Percentiles rank a stretch among this genome's conserved stretches.
phyloP scores from a whole-genome alignment of 305 asterid species.

The Fraxinus ornus region DNA sequence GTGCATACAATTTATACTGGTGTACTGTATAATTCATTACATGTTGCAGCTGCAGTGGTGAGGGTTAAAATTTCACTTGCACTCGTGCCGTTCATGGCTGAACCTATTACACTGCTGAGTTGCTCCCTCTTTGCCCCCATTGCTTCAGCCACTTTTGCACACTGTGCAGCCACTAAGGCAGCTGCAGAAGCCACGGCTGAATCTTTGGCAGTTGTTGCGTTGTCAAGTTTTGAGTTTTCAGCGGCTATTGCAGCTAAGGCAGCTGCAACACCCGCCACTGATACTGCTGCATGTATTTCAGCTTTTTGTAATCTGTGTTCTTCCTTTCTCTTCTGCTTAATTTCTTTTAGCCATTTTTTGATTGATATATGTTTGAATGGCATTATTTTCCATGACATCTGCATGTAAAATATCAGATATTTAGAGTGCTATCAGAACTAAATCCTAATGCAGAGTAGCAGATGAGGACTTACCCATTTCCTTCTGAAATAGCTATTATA shows the following conservation, averaged over 20 bases:
- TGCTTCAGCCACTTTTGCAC: constrained; percentile 87
- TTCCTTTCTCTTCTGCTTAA: constrained; percentile 72
- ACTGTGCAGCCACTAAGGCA: constrained; percentile 85
- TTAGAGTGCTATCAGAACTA: not conserved
- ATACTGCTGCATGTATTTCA: constrained; percentile 85
- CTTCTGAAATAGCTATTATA: constrained; percentile 70
- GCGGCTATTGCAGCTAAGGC: constrained; percentile 89
- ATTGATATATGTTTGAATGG: constrained; percentile 59
- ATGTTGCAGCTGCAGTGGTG: constrained; percentile 82
- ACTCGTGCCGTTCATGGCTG: constrained; percentile 62
- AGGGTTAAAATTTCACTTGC: constrained; percentile 66
- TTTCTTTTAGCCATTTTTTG: constrained; percentile 87
- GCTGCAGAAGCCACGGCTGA: constrained; percentile 86
- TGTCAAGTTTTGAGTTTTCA: constrained; percentile 44
- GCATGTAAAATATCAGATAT: constrained; percentile 23
- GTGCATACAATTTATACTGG: not conserved
- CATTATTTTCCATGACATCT: constrained; percentile 71
- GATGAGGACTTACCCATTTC: constrained; percentile 67
- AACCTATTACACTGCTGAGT: constrained; percentile 59
- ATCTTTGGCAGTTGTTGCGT: constrained; percentile 38
- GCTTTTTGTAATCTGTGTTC: constrained; percentile 74
- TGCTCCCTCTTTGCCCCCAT: constrained; percentile 92
- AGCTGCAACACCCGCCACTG: constrained; percentile 95
- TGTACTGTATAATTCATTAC: constrained; percentile 36
- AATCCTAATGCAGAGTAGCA: not conserved